Evolutionary conservation across 805 yeast species (phyloP).

Genomic region (Starmera quercuum): DNA sequence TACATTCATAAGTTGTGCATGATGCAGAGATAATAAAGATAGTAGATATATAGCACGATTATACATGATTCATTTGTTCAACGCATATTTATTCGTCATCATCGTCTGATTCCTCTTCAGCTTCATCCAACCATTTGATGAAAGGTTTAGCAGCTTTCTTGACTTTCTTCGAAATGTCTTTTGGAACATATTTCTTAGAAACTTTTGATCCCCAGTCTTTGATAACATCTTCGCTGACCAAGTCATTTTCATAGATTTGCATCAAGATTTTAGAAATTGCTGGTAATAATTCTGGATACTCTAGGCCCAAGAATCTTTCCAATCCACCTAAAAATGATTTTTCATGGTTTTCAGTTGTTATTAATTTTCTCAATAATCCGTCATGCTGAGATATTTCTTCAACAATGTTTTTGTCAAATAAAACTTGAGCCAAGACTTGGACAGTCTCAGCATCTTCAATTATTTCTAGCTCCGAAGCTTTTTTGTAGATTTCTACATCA

Average conservation of each 20-base stretch:
- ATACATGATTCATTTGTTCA: background rate
- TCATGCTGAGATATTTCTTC: constrained; percentile 68
- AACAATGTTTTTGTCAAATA: constrained; percentile 73
- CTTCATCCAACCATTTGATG: constrained; percentile 89
- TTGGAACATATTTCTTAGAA: constrained; percentile 88
- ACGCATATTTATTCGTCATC: constrained; percentile 19
- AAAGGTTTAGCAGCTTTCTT: constrained; percentile 96
- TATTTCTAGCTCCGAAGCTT: constrained; percentile 73
- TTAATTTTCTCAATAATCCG: constrained; percentile 75
- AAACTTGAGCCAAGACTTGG: constrained; percentile 86
- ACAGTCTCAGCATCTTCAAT: constrained; percentile 66
- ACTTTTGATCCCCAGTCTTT: constrained; percentile 84
- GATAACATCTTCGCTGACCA: constrained; percentile 77
- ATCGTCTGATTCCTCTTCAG: constrained; percentile 67
- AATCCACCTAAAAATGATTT: constrained; percentile 91
- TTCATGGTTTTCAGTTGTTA: constrained; percentile 63
- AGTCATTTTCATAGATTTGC: constrained; percentile 74
- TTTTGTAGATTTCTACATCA: constrained; percentile 90
- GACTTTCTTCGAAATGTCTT: constrained; percentile 86
- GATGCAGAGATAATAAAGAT: too few species aligned
- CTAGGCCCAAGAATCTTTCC: constrained; percentile 85
- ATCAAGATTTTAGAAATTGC: constrained; percentile 75
- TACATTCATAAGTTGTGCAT: too few species aligned
- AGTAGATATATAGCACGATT: too few species aligned
- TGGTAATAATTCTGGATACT: constrained; percentile 64